Evolutionary conservation across 106 monocot species (phyloP), one percentile per base, ranked within the genome.

Genomic region (Dioscorea alata): DNA sequence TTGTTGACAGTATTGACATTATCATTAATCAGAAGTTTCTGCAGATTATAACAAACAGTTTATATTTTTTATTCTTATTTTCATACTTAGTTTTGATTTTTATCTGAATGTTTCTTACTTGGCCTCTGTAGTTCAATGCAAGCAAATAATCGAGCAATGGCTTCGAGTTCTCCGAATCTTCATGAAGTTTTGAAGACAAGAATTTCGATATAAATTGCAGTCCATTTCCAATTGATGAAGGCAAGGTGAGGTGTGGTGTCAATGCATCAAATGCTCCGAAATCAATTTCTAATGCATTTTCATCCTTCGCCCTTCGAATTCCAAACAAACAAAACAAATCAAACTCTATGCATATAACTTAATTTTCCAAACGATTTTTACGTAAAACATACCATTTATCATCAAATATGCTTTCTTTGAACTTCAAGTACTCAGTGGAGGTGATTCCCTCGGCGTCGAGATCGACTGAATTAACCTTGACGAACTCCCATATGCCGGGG

Each of bases 401-500:
- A 60, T 96, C 92, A 49, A 72, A 85, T 50, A 89, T 22, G 9
- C 70, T 69, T 73, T 96, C 96, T 73, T 96, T 96, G 80, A 78
- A 89, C 78, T 89, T 92, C 21, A 96, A 60, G 72, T 82, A 96
- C 7, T 96, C 92, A 0, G 82, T 65, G 48, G 84, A 33, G 9
- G 91, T 82, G 64, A 96, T 86, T 13, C 78, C 96, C 4, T 96
- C 78, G 0, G 86, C 96, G 9, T 68, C n/a, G 28, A 96, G 80
- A 80, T 96, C 80, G 0, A 76, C 73, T n/a, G 96, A 75, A 23
- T 92, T 71, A 23, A 92, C 86, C 71, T 86, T 96, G 57, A 96
- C 86, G 50, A 70, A 89, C 81, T 96, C 95, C 95, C 95, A 96
- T 24, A 96, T 84, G 50, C 95, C 95, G 1, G 95, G 95, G 60